A percentile compares a stretch with the other conserved stretches of the same genome.
Evolutionary conservation across 2,329 filamentous ascomycete genomes (phyloP).

Genomic region (Ophiostoma sp.): DNA sequence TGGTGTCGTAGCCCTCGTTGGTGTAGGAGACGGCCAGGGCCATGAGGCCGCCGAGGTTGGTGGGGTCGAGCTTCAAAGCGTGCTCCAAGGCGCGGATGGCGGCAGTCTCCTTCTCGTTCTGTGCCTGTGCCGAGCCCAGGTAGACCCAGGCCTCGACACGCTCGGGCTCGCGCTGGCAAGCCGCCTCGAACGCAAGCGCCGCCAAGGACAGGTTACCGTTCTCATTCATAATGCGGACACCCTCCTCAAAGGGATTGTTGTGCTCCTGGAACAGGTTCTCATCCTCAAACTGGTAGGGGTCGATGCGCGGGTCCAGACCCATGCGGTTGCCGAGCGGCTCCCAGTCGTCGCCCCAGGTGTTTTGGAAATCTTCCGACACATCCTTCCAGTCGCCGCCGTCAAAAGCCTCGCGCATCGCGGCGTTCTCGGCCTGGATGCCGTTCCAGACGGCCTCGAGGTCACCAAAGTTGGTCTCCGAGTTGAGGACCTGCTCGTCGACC

Average conservation of each 20-base stretch:
- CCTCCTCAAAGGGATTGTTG: slow-evolving; percentile 86
- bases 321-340: slow-evolving; percentile 58
- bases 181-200: slow-evolving; percentile 91
- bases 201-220: slow-evolving; percentile 93
- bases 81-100: slow-evolving; percentile 93
- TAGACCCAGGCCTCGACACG: slow-evolving; percentile 94
- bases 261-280: slow-evolving; percentile 86
- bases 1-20: slow-evolving; percentile 97
- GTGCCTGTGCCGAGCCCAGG: slow-evolving; percentile 87
- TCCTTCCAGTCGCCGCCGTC: slow-evolving; percentile 62
- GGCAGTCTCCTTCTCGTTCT: slow-evolving; percentile 97
- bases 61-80: slow-evolving; percentile 82
- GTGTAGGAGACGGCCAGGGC: slow-evolving; percentile 95
- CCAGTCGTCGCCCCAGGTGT: slow-evolving; percentile 64
- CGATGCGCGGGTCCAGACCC: slow-evolving; percentile 71
- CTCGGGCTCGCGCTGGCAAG: slow-evolving; percentile 82
- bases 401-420: slow-evolving; percentile 69
- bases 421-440: slow-evolving; percentile 76
- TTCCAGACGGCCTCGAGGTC: slow-evolving; percentile 90
- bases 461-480: slow-evolving; percentile 74
- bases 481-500: slow-evolving; percentile 66
- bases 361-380: slow-evolving; percentile 25
- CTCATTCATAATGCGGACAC: slow-evolving; percentile 86
- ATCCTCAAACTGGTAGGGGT: slow-evolving; percentile 92
- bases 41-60: slow-evolving; percentile 89